Conservation (phyloP, 805 yeast species). For the Candida hungchunana region DNA sequence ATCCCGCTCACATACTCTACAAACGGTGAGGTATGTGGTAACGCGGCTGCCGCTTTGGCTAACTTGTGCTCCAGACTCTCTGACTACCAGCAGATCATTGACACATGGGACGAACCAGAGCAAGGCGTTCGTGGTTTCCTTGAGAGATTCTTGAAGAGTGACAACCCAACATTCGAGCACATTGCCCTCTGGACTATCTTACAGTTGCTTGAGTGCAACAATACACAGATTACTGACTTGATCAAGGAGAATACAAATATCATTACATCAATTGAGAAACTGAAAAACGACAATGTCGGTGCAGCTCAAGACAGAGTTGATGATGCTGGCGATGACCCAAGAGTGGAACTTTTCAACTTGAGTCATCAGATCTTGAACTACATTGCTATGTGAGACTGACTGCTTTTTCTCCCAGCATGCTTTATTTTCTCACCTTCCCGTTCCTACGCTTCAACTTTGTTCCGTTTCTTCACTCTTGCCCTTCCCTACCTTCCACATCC, state of each 20-base stretch:
- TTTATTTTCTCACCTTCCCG: neutral
- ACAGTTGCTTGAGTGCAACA: slow-evolving; percentile 86
- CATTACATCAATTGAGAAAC: slow-evolving; percentile 48
- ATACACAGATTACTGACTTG: slow-evolving; percentile 50
- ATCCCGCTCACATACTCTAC: slow-evolving; percentile 86
- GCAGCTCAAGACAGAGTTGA: slow-evolving; percentile 28
- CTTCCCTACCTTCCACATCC: no score
- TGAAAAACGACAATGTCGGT: slow-evolving; percentile 34
- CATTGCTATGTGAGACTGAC: slow-evolving; percentile 6
- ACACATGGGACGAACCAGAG: slow-evolving; percentile 72
- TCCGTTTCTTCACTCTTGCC: no score
- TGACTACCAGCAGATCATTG: slow-evolving; percentile 74
- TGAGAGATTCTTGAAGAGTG: slow-evolving; percentile 70
- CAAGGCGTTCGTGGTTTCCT: slow-evolving; percentile 87
- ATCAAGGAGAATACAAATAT: slow-evolving; percentile 53
- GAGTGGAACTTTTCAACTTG: slow-evolving; percentile 58
- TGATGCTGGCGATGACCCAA: slow-evolving; percentile 55
- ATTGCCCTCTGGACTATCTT: slow-evolving; percentile 96
- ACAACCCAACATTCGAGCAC: slow-evolving; percentile 93
- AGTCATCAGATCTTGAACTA: slow-evolving; percentile 63
- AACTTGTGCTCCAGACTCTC: slow-evolving; percentile 87
- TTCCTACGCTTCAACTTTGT: no score
- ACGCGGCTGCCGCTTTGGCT: slow-evolving; percentile 97
- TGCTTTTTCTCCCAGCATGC: no score
- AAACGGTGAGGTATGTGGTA: slow-evolving; percentile 95